These are phyloP conservation scores for Sindora glabra DNA, from an alignment of 306 rosid genomes.

Conservation along the genomic window DNA sequence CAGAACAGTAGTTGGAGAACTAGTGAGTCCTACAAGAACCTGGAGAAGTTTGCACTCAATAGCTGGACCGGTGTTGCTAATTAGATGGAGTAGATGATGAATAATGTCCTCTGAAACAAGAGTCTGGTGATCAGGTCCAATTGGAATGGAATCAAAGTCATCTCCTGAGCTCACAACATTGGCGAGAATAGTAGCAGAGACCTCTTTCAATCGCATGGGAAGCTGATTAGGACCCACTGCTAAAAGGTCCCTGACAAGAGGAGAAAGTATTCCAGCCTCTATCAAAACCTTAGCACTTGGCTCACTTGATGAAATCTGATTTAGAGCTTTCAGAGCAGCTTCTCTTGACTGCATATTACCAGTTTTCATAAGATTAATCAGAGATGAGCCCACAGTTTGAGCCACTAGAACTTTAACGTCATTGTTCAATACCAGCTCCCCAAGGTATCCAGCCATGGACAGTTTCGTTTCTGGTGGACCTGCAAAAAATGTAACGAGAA, in stretches of 20 bases:
- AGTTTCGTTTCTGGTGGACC: constrained; percentile 88
- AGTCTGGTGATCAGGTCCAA: constrained; percentile 73
- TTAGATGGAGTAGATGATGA: constrained; percentile 85
- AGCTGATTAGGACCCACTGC: constrained; percentile 71
- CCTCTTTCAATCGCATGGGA: constrained; percentile 84
- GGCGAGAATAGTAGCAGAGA: constrained; percentile 93
- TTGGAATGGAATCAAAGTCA: constrained; percentile 71
- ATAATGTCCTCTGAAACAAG: constrained; percentile 91
- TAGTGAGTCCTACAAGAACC: constrained; percentile 92
- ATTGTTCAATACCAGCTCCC: constrained; percentile 81
- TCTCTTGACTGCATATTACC: constrained; percentile 79
- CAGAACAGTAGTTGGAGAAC: constrained; percentile 48
- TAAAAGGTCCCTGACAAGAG: constrained; percentile 91
- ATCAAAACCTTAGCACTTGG: constrained; percentile 83
- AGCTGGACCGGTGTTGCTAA: constrained; percentile 97
- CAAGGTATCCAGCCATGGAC: constrained; percentile 82
- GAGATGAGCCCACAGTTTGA: constrained; percentile 71
- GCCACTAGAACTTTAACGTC: constrained; percentile 82
- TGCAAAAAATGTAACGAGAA: constrained; percentile 38
- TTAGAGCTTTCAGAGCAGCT: constrained; percentile 91
- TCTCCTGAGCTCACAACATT: constrained; percentile 76
- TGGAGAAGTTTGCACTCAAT: constrained; percentile 94
- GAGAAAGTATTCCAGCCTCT: constrained; percentile 91
- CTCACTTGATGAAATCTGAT: constrained; percentile 82
- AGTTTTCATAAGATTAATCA: constrained; percentile 70